Base-by-base conservation (phyloP, 2,329 filamentous ascomycete species). In the Talaromyces marneffei region DNA sequence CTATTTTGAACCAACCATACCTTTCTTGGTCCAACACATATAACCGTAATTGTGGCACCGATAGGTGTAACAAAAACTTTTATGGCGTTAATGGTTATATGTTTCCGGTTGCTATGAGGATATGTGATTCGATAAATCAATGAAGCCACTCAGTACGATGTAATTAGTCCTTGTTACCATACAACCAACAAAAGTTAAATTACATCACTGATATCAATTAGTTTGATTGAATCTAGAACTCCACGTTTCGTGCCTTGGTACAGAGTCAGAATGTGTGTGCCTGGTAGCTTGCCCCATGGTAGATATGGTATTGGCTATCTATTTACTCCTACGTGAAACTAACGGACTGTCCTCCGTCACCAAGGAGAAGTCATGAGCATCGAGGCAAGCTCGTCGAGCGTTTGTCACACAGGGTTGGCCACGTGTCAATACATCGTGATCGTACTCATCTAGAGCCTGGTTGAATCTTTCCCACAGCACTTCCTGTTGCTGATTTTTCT, bases 351-450 rank as follows among this genome's bases (percentile, higher is more conserved):
- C 67, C 16, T 73, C 66, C 4, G 69, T 65, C 18, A 85, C 79
- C 1, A 69, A 72, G 0, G 70, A 63, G 70, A 80, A 85, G 18
- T 81, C 73, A 67, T 85, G 82, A 0, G 83, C 82, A 67, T 85
- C 82, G 2, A 84, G 63, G 63, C 81, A 84, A 0, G 83, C 83
- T 64, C 78, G 76, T 3, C 83, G 74, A 2, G 80, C 83, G 2
- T 78, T 77, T 10, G 83, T 64, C 4, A 85, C 80, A 2, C 78
- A 81, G 0, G 77, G 76, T 1, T 74, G 75, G 0, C 78, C 72
- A 2, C 83, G 74, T 0, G 68, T 56, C 4, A 79, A 73, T 10
- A 83, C 78, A 9, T 72, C 73, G 0, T 74, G 68, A 59, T 84
- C 80, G 62, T 82, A 85, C 0, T 55, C 64, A 37, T 59, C 60